Conservation (phyloP, 139 green algal species). For the Coelastrella sp. region DNA sequence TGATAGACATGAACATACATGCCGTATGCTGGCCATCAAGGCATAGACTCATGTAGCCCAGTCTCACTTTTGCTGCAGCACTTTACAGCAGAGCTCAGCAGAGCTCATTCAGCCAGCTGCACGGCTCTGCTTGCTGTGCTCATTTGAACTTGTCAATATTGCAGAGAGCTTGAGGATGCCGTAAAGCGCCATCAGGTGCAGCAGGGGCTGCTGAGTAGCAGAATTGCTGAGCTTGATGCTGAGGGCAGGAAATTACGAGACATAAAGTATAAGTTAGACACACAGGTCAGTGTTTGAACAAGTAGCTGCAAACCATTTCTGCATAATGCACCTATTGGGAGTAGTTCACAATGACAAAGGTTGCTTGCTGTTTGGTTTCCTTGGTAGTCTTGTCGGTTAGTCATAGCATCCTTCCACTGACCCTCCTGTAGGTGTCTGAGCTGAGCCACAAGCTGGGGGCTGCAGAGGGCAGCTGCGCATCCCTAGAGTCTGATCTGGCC, state of each 20-base stretch:
- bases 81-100: too few relatives aligned
- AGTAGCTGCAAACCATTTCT: too few relatives aligned
- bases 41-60: too few relatives aligned
- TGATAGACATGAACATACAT: too few relatives aligned
- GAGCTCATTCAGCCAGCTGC: too few relatives aligned
- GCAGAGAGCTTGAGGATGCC: constrained; percentile 59
- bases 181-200: constrained; percentile 49
- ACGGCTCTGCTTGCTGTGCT: neutral
- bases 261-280: constrained; percentile 85
- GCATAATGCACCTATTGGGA: too few relatives aligned
- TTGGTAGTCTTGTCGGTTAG: too few relatives aligned
- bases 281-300: constrained; percentile 66
- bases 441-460: constrained; percentile 74
- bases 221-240: constrained; percentile 65
- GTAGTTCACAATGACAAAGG: neutral
- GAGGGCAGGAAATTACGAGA: constrained; percentile 77
- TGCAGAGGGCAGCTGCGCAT: constrained; percentile 68
- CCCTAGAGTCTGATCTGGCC: constrained; percentile 69
- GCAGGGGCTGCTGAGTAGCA: constrained; percentile 52
- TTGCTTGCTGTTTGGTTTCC: neutral
- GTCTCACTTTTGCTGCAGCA: too few relatives aligned
- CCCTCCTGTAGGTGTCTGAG: constrained; percentile 73
- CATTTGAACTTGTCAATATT: neutral
- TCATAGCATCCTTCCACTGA: too few relatives aligned
- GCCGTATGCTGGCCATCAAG: too few relatives aligned